Percentiles rank a stretch among this genome's conserved stretches.
Conservation (phyloP, 257 asterid species). For the Salvia hispanica region DNA sequence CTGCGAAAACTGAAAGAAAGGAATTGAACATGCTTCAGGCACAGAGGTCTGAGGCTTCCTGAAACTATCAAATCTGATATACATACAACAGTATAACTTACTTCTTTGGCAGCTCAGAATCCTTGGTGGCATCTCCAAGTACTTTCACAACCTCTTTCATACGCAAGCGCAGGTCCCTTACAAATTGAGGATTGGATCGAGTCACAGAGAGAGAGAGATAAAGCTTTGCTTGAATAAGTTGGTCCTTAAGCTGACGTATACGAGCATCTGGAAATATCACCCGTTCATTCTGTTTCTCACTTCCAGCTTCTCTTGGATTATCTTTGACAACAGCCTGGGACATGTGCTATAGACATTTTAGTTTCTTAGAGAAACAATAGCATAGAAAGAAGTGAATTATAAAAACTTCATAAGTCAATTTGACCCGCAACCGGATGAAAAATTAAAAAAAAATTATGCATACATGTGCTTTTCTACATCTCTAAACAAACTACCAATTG, state of each 20-base stretch:
- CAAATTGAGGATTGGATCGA: conserved; percentile 67
- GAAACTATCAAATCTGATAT: neutral
- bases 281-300: conserved; percentile 48
- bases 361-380: conserved; percentile 37
- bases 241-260: conserved; percentile 79
- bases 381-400: neutral
- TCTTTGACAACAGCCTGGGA: conserved; percentile 45
- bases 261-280: conserved; percentile 49
- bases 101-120: conserved; percentile 81
- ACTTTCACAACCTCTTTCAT: conserved; percentile 75
- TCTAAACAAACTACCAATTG: conserved; percentile 6
- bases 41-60: neutral
- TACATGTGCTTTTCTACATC: neutral
- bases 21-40: neutral
- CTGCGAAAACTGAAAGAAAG: neutral
- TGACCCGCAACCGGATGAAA: neutral
- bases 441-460: neutral
- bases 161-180: conserved; percentile 86
- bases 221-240: conserved; percentile 66
- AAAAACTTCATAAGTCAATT: neutral
- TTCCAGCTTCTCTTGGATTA: conserved; percentile 40
- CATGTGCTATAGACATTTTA: conserved; percentile 23
- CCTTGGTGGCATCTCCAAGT: conserved; percentile 82
- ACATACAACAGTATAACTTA: conserved; percentile 34
- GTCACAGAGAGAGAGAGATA: conserved; percentile 81